Conservation (phyloP, 2,329 filamentous ascomycete genomes). For the Mycosphaerella sp. region DNA sequence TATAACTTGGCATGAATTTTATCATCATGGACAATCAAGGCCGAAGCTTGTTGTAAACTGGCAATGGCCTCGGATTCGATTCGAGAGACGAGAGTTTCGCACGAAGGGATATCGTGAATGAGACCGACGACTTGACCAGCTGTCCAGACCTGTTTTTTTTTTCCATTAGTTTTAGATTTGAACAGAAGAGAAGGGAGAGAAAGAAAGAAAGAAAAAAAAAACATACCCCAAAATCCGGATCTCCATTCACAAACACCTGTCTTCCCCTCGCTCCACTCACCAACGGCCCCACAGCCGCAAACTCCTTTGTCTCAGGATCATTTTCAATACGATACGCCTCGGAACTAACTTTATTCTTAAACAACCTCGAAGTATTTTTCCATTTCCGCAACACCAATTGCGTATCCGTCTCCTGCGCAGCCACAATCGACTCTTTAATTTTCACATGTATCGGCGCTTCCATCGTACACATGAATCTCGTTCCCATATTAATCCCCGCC, state of each 20-base stretch:
- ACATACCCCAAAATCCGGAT: constrained; percentile 73
- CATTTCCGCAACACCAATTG: constrained; percentile 80
- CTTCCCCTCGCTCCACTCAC: constrained; percentile 87
- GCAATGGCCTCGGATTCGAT: constrained; percentile 44
- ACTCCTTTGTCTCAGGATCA: constrained; percentile 77
- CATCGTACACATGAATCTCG: constrained; percentile 91
- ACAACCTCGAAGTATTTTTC: constrained; percentile 87
- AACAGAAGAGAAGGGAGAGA: no score
- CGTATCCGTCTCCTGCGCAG: constrained; percentile 83
- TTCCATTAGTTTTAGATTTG: no score
- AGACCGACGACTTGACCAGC: constrained; percentile 81
- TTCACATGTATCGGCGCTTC: constrained; percentile 89
- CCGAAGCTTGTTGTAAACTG: constrained; percentile 36
- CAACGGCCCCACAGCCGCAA: constrained; percentile 76
- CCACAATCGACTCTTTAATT: constrained; percentile 89
- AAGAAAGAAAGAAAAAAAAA: no score
- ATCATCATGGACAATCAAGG: constrained; percentile 33
- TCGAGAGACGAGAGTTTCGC: constrained; percentile 40
- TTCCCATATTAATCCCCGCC: constrained; percentile 97
- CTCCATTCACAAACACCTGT: constrained; percentile 87
- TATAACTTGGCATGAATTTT: no score
- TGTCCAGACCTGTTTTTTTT: constrained; percentile 74
- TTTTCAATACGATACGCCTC: constrained; percentile 76
- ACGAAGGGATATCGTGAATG: constrained; percentile 48
- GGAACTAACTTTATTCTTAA: constrained; percentile 79